Percentiles rank a stretch among this genome's conserved stretches.
These are phyloP conservation scores for Candida boleticola DNA, from an alignment of 805 yeast genomes.

Conservation along the genomic window DNA sequence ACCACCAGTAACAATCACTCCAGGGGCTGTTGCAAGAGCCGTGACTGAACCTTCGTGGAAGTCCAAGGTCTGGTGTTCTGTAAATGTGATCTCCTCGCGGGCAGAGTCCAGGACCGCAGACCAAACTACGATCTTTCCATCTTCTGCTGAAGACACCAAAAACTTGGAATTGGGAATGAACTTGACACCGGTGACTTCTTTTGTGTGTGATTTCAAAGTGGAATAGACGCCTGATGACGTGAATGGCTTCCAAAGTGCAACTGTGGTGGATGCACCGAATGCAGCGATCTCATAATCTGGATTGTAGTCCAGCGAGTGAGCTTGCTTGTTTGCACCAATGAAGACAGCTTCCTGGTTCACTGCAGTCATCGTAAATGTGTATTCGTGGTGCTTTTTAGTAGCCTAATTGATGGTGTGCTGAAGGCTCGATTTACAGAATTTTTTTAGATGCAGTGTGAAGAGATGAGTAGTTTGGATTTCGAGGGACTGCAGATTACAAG, in stretches of 20 bases:
- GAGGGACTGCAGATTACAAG: too few species aligned
- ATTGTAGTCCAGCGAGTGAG: conserved; percentile 56
- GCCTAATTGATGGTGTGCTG: not conserved
- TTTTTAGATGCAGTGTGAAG: too few species aligned
- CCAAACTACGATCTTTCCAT: conserved; percentile 64
- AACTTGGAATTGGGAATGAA: conserved; percentile 41
- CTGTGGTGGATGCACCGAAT: conserved; percentile 64
- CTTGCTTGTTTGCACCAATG: conserved; percentile 70
- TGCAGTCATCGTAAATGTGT: too few species aligned
- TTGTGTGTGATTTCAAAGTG: conserved; percentile 61
- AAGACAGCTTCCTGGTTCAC: conserved; percentile 53
- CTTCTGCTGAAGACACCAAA: conserved; percentile 68
- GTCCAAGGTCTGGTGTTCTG: conserved; percentile 24
- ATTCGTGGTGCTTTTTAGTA: not conserved
- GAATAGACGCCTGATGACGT: conserved; percentile 45
- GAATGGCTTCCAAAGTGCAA: conserved; percentile 71
- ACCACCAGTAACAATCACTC: conserved; percentile 56
- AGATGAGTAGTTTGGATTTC: too few species aligned
- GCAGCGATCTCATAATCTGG: conserved; percentile 46
- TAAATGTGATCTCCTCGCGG: conserved; percentile 6
- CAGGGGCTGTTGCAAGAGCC: conserved; percentile 39
- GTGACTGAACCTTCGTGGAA: conserved; percentile 54
- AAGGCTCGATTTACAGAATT: too few species aligned
- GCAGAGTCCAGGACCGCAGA: conserved; percentile 17
- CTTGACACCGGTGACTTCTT: conserved; percentile 65